Evolutionary conservation across 73 alveolate genomes (phyloP).

Genomic region (Effrenium voratum): DNA sequence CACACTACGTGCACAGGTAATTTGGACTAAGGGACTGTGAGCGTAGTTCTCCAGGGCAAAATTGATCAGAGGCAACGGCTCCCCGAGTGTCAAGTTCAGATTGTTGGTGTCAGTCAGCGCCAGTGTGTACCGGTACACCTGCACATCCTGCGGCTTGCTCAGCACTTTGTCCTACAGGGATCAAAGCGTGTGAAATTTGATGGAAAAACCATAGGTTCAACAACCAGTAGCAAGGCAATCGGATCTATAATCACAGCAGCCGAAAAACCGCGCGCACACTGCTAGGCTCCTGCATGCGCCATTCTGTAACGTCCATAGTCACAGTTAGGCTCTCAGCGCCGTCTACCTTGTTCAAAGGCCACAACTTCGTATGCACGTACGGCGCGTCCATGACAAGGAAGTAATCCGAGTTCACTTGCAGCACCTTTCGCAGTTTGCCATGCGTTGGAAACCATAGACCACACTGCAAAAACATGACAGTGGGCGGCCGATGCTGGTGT

Average conservation of each 20-base stretch:
- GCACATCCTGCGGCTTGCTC: neutral
- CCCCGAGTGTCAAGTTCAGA: neutral
- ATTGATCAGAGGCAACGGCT: neutral
- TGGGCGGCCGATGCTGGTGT: too few species aligned
- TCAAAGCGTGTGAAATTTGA: neutral
- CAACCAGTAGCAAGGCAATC: neutral
- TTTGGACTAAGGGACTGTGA: neutral
- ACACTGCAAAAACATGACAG: too few species aligned
- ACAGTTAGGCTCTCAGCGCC: neutral
- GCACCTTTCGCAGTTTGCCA: too few species aligned
- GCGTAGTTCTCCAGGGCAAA: slow-evolving; percentile 43
- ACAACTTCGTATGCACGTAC: slow-evolving; percentile 23
- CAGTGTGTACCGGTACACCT: neutral
- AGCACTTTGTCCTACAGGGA: neutral
- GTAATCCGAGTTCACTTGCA: neutral
- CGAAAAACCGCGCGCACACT: neutral
- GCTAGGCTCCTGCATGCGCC: neutral
- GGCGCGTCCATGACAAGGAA: slow-evolving; percentile 20
- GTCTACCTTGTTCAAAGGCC: slow-evolving; percentile 9
- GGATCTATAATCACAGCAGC: neutral
- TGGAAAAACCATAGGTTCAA: neutral
- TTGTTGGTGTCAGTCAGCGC: neutral
- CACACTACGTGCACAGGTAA: neutral
- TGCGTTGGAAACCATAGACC: too few species aligned
- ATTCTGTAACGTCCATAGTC: neutral